These are phyloP conservation scores for Oryza coarctata DNA, from an alignment of 176 grass and related monocot genomes.

Conservation along the genomic window DNA sequence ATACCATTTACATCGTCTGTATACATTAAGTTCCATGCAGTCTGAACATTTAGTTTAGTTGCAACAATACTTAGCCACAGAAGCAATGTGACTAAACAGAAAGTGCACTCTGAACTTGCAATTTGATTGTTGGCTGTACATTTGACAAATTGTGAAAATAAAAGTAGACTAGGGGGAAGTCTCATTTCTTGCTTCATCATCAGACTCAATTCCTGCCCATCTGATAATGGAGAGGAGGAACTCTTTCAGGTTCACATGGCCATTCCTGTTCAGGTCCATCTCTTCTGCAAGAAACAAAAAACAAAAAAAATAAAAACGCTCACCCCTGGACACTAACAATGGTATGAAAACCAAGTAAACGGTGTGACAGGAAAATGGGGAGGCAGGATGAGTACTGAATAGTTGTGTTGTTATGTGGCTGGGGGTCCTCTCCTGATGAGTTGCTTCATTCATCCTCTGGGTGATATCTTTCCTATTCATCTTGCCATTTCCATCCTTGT, in stretches of 20 bases:
- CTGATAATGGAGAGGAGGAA: slow-evolving; percentile 63
- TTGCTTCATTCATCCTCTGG: slow-evolving; percentile 54
- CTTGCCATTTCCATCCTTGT: slow-evolving; percentile 65
- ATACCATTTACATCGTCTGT: neutral
- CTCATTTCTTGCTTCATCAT: slow-evolving; percentile 32
- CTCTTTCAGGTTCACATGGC: slow-evolving; percentile 71
- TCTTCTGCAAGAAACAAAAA: slow-evolving; percentile 53
- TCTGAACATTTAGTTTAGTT: neutral
- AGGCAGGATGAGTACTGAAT: slow-evolving; percentile 43
- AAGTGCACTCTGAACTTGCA: neutral
- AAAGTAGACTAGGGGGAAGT: slow-evolving; percentile 5
- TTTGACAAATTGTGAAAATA: neutral
- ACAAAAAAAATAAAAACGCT: neutral
- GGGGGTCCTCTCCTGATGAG: slow-evolving; percentile 62
- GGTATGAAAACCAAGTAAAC: neutral
- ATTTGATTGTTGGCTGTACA: neutral
- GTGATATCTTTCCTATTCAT: slow-evolving; percentile 52
- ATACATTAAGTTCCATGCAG: neutral
- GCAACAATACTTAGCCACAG: neutral
- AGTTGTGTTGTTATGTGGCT: slow-evolving; percentile 42
- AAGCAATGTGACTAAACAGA: no score
- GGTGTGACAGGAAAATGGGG: neutral
- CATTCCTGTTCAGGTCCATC: slow-evolving; percentile 72
- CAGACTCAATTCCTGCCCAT: slow-evolving; percentile 62
- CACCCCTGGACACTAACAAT: neutral